Base-by-base conservation (phyloP, 2,329 filamentous ascomycete species). In the Laburnicola sp. region DNA sequence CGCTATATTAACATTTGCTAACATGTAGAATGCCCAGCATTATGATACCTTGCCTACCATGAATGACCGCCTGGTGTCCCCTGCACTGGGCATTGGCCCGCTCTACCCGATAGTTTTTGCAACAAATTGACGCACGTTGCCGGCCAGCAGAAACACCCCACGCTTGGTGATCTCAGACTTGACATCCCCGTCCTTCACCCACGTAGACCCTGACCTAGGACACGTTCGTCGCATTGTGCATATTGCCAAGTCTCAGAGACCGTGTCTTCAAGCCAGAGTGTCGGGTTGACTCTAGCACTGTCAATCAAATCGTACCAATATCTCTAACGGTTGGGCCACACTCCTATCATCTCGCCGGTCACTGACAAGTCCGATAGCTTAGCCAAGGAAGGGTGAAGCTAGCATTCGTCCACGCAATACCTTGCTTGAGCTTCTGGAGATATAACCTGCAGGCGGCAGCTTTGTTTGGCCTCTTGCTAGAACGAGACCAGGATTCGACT, bases 1-100 rank as follows among this genome's bases (percentile, higher is more conserved):
- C 45, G 16, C 37, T 40, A 40, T 40, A 47, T 34, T 26, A 22
- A 35, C 34, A 22, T 39, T 16, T 47, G 10, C 36, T 40, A 47
- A 40, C 45, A 32, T 10, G 10, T 11, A 16, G 26, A 10, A 30
- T 39, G 36, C 30, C 36, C 16, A 40, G 45, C 45, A 47, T 47
- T 22, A 47, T 39, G 45, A 26, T 21, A 25, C 37, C 7, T 47
- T 22, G 11, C 31, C 26, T 30, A 21, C 28, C 36, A 22, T 25
- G 9, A 6, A 32, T 40, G 27, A 26, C 21, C 11, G 35, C n/a
- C 21, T 47, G 16, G 11, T 46, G 28, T 36, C 23, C n/a, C 9
- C 37, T 16, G 21, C 30, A 10, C 30, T 6, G 3, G 42, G 42
- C 42, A 45, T 45, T 45, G 36, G 16, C 23, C 28, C 43, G 31